A percentile compares a stretch with the other conserved stretches of the same genome.
Conservation (phyloP, 148 eudicot species). For the Rhododendron vialii region DNA sequence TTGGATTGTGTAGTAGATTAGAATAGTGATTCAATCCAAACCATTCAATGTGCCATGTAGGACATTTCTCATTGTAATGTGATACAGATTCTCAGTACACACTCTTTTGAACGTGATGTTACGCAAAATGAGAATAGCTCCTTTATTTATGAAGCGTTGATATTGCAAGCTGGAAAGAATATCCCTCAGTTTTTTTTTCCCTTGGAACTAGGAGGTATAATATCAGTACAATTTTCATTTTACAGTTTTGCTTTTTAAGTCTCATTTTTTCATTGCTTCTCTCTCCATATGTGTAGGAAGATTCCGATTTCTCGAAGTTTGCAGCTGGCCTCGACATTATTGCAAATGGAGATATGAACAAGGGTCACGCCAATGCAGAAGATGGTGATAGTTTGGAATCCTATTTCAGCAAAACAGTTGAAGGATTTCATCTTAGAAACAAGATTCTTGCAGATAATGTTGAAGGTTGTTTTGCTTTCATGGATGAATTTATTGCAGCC, state of each 20-base stretch:
- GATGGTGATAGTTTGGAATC: slow-evolving; percentile 43
- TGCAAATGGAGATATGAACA: slow-evolving; percentile 27
- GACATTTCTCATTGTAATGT: not conserved
- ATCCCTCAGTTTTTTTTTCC: too few relatives aligned
- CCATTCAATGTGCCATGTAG: not conserved
- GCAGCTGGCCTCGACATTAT: slow-evolving; percentile 31
- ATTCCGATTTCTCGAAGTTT: slow-evolving; percentile 29
- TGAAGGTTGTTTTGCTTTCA: slow-evolving; percentile 39
- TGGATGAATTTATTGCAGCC: slow-evolving; percentile 57
- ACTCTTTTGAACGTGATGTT: not conserved
- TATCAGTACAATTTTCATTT: not conserved
- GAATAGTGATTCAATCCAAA: not conserved
- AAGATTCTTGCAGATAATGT: slow-evolving; percentile 41
- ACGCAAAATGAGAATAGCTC: not conserved
- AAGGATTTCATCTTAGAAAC: slow-evolving; percentile 40
- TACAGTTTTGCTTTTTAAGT: not conserved
- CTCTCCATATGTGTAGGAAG: slow-evolving; percentile 47
- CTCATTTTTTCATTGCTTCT: not conserved
- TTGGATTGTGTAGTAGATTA: not conserved
- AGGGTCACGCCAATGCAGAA: slow-evolving; percentile 31
- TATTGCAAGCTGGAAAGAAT: not conserved
- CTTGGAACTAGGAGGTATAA: not conserved
- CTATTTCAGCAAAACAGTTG: slow-evolving; percentile 43
- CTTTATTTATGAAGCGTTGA: not conserved
- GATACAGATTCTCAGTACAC: not conserved